phyloP scores from a whole-genome alignment of 2,329 filamentous ascomycete genomes.

The Aphanoascus verrucosus region DNA sequence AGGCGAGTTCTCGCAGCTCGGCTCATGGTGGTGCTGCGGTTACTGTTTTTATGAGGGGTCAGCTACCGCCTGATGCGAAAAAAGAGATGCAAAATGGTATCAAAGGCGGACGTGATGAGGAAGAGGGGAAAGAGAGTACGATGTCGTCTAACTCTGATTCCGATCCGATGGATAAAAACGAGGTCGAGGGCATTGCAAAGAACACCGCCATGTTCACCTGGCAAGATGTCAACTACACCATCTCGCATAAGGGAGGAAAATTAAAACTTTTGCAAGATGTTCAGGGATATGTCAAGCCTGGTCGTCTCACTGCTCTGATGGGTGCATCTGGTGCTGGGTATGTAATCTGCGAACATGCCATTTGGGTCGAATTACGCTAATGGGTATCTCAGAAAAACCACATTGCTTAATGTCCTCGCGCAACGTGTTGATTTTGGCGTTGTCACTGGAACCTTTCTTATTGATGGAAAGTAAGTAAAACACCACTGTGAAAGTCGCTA shows the following conservation, averaged over 20 bases:
- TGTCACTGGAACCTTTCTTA: conserved; percentile 35
- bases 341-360: conserved; percentile 9
- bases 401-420: conserved; percentile 38
- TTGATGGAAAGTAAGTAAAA: conserved; percentile 33
- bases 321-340: conserved; percentile 55
- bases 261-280: conserved; percentile 48
- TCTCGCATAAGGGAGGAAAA: conserved; percentile 36
- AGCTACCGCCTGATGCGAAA: conserved; percentile 50
- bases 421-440: conserved; percentile 38
- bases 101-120: conserved; percentile 39
- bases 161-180: conserved; percentile 20
- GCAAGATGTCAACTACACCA: conserved; percentile 70
- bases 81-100: conserved; percentile 47
- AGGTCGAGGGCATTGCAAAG: conserved; percentile 45
- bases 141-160: conserved; percentile 16
- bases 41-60: conserved; percentile 61
- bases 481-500: not conserved
- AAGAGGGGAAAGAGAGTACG: conserved; percentile 30
- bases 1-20: conserved; percentile 48
- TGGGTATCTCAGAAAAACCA: conserved; percentile 35
- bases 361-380: not conserved
- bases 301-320: conserved; percentile 69
- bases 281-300: conserved; percentile 64
- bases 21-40: conserved; percentile 68
- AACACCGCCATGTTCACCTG: conserved; percentile 71